These are phyloP conservation scores for Wickerhamomyces sp. DNA, from an alignment of 1,139 yeast genomes.

Conservation along the genomic window DNA sequence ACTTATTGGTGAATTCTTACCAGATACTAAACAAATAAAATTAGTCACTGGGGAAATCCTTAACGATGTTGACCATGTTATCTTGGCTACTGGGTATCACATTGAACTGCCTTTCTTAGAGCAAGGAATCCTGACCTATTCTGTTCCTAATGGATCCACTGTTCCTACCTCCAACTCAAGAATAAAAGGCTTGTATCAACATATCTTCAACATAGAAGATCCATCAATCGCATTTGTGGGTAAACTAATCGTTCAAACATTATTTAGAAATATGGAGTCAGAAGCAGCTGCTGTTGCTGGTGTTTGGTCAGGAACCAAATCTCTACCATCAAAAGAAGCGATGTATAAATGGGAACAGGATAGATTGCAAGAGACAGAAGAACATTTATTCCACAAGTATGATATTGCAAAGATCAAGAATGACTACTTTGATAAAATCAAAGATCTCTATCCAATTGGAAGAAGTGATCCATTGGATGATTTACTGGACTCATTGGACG, in stretches of 20 bases:
- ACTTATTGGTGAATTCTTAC: constrained; percentile 25
- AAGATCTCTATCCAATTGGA: constrained; percentile 25
- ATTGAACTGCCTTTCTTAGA: constrained; percentile 30
- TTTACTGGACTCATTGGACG: constrained; percentile 14
- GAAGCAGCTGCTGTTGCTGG: constrained; percentile 56
- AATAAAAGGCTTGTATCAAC: constrained; percentile 49
- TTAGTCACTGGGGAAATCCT: constrained; percentile 31
- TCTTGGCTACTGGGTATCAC: constrained; percentile 42
- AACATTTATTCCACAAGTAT: constrained; percentile 27
- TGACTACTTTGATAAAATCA: constrained; percentile 25
- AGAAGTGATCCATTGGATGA: constrained; percentile 26
- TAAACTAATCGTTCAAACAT: constrained; percentile 48
- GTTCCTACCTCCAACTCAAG: constrained; percentile 21
- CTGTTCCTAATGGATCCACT: constrained; percentile 4
- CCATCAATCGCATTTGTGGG: constrained; percentile 55
- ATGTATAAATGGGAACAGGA: constrained; percentile 8
- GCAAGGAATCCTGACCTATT: constrained; percentile 7
- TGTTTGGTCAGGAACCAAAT: constrained; percentile 45
- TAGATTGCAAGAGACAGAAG: constrained; percentile 12
- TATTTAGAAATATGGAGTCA: constrained; percentile 55
- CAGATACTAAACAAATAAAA: constrained; percentile 24
- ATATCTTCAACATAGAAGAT: constrained; percentile 46
- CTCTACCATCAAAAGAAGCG: constrained; percentile 38
- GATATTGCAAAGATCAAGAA: constrained; percentile 22
- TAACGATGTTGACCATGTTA: constrained; percentile 32